Percentiles rank a stretch among this genome's conserved stretches.
phyloP scores from a whole-genome alignment of 2,329 filamentous ascomycete species.

The Hansfordia pulvinata region DNA sequence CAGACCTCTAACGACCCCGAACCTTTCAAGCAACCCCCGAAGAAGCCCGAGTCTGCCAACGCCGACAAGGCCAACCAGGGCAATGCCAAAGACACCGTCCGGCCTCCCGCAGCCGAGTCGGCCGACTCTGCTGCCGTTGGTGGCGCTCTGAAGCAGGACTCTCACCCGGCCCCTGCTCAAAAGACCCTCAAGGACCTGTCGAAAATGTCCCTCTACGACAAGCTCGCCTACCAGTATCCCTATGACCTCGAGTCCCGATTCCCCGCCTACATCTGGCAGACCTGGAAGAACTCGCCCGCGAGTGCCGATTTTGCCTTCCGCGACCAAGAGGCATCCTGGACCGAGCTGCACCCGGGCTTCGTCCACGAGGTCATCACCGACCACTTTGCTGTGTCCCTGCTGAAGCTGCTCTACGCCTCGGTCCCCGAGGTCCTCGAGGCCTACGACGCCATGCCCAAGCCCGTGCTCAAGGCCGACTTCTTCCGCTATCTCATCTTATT shows the following conservation, averaged over 20 bases:
- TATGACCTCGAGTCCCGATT: constrained; percentile 85
- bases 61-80: constrained; percentile 4
- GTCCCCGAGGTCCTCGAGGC: constrained; percentile 68
- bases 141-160: no score
- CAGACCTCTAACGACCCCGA: constrained; percentile 13
- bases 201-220: constrained; percentile 59
- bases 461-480: constrained; percentile 68
- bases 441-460: constrained; percentile 57
- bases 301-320: constrained; percentile 70
- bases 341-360: constrained; percentile 74
- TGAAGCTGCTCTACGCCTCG: constrained; percentile 76
- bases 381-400: constrained; percentile 64
- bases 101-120: no score
- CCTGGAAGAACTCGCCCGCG: constrained; percentile 80
- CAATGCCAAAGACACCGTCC: no score
- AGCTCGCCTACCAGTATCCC: constrained; percentile 84
- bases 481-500: constrained; percentile 60
- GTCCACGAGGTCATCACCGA: constrained; percentile 97
- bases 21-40: constrained; percentile 11
- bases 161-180: constrained; percentile 43
- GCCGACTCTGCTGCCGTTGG: no score
- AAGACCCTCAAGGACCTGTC: constrained; percentile 57
- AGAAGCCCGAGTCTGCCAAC: constrained; percentile 8
- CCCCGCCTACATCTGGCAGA: constrained; percentile 98
- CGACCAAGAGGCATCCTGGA: constrained; percentile 80